Base-by-base conservation (phyloP, 2,329 filamentous ascomycete genomes). In the Blumeria graminis region DNA sequence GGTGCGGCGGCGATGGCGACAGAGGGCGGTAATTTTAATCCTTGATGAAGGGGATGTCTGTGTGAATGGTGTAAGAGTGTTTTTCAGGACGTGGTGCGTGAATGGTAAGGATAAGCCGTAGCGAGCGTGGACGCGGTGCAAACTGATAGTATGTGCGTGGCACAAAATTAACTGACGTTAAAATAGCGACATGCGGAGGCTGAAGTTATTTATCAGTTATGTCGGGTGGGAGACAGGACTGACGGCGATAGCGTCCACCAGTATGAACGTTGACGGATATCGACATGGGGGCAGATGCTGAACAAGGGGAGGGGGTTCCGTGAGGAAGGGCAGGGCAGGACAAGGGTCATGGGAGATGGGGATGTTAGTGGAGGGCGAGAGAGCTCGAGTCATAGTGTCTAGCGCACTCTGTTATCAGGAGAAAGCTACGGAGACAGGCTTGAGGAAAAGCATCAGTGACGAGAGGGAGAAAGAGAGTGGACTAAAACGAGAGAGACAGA, bases 121-220 rank as follows among this genome's bases (percentile, higher is more conserved):
- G 61, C 60, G 61, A 63, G 57, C 56, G 60, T 62, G 54, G 61
- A 55, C 54, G 51, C 58, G 43, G 8, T 16, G 45, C 43, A 51
- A 36, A 54, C 38, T 11, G 51, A 41, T 36, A 28, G 48, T 32
- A 32, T 13, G 33, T 34, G 45, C 48, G 18, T 22, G 28, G 18
- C 28, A 16, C 28, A 34, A 28, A 50, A 46, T 34, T 16, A 54
- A 56, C 55, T 33, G 28, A 50, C 16, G 46, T 45, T 33, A 57
- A 36, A 56, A 41, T 22, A 28, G 33, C 48, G 43, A 56, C 57
- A 51, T 56, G 58, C 61, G 57, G 58, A 61, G 58, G 60, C 58
- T 62, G 60, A 63, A 62, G 55, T 61, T 63, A 62, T 63, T 62
- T 62, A 51, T 57, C 38, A 56, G 33, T 14, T 38, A 22, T 16